Conservation (phyloP, 2,329 filamentous ascomycete genomes). For the Trichoderma harzianum region DNA sequence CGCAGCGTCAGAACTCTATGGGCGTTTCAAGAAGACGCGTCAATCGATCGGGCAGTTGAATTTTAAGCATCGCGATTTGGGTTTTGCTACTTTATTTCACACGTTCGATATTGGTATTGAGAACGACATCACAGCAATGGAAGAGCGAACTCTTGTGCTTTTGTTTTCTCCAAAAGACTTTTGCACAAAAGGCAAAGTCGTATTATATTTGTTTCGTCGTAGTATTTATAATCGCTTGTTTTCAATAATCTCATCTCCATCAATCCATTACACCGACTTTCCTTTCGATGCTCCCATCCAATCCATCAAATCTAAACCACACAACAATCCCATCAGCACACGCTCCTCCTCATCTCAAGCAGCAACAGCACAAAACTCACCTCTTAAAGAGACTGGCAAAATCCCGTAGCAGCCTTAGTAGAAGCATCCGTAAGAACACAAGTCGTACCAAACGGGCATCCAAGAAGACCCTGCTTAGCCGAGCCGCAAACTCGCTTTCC, state of each 20-base stretch:
- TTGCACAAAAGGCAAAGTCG: not conserved
- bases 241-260: conserved; percentile 5
- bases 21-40: not conserved
- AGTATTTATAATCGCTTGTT: not conserved
- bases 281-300: not conserved
- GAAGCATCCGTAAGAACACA: not conserved
- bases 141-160: not conserved
- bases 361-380: not conserved
- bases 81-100: not conserved
- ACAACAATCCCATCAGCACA: not conserved
- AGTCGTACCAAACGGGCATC: not conserved
- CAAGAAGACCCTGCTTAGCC: not conserved
- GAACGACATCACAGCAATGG: not conserved
- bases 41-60: not conserved
- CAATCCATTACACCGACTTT: conserved; percentile 1
- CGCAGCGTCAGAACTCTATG: conserved; percentile 4
- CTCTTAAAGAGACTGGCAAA: not conserved
- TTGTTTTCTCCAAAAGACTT: not conserved
- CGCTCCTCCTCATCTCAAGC: not conserved
- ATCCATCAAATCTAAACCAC: not conserved
- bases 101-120: not conserved
- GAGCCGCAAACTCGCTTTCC: not conserved
- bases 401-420: not conserved
- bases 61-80: not conserved
- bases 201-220: conserved; percentile 1